These are phyloP conservation scores for Aspergillus unguis DNA, from an alignment of 2,329 filamentous ascomycete genomes.

Conservation along the genomic window DNA sequence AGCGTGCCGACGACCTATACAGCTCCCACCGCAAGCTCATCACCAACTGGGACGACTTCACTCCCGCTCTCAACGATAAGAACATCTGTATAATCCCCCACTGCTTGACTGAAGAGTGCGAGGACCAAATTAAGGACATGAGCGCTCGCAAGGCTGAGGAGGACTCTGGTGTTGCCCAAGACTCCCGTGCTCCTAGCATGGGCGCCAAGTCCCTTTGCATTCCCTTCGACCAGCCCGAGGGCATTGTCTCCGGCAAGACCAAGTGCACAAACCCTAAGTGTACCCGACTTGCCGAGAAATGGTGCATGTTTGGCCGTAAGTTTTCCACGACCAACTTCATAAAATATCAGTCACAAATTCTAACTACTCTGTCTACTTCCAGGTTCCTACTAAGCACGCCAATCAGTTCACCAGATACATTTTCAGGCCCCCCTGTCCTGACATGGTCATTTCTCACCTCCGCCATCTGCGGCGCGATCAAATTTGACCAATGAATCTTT, in stretches of 20 bases:
- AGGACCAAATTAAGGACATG: constrained; percentile 91
- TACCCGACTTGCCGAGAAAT: constrained; percentile 69
- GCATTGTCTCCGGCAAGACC: constrained; percentile 73
- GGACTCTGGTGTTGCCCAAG: constrained; percentile 64
- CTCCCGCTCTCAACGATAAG: constrained; percentile 84
- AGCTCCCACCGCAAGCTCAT: constrained; percentile 75
- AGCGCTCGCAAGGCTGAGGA: constrained; percentile 68
- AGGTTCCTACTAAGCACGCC: constrained; percentile 29
- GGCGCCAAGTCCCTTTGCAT: constrained; percentile 74
- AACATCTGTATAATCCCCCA: constrained; percentile 90
- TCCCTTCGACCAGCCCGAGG: constrained; percentile 81
- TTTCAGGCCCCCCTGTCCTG: too few species aligned
- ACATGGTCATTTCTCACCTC: not conserved
- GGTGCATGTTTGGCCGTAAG: constrained; percentile 86
- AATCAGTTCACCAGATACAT: not conserved
- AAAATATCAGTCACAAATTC: not conserved
- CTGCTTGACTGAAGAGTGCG: constrained; percentile 79
- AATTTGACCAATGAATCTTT: constrained; percentile 13
- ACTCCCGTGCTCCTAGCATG: constrained; percentile 71
- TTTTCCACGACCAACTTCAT: constrained; percentile 2
- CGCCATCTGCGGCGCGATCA: not conserved
- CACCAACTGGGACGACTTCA: constrained; percentile 85
- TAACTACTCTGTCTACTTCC: constrained; percentile 1
- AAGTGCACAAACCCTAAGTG: constrained; percentile 93
- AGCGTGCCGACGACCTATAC: constrained; percentile 74